phyloP scores from a whole-genome alignment of 2,329 filamentous ascomycete species.

The Fusarium sp. region DNA sequence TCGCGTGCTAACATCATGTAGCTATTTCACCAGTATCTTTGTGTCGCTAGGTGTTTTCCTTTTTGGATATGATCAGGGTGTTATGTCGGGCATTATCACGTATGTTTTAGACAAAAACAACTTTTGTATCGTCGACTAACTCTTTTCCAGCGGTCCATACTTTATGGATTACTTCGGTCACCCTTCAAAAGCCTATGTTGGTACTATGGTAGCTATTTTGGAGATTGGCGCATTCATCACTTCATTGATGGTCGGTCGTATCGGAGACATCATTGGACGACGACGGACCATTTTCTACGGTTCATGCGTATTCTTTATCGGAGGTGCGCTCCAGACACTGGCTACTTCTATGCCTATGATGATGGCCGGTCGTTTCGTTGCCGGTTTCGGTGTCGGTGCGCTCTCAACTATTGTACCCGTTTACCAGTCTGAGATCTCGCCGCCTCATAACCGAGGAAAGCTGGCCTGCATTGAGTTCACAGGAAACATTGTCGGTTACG shows the following conservation, averaged over 20 bases:
- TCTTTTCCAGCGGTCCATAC: slow-evolving; percentile 75
- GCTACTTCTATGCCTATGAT: slow-evolving; percentile 90
- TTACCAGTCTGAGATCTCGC: slow-evolving; percentile 95
- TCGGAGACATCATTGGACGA: slow-evolving; percentile 92
- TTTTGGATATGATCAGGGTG: slow-evolving; percentile 90
- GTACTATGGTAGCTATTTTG: slow-evolving; percentile 97
- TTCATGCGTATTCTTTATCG: slow-evolving; percentile 86
- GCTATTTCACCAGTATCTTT: slow-evolving; percentile 94
- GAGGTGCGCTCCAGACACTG: slow-evolving; percentile 86
- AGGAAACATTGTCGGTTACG: slow-evolving; percentile 95
- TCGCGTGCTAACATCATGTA: slow-evolving; percentile 53
- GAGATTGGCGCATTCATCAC: slow-evolving; percentile 94
- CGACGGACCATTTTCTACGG: slow-evolving; percentile 93
- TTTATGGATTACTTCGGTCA: slow-evolving; percentile 95
- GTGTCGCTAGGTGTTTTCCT: slow-evolving; percentile 88
- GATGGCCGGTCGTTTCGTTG: slow-evolving; percentile 84
- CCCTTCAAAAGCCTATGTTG: slow-evolving; percentile 86
- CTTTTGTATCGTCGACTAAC: slow-evolving; percentile 36
- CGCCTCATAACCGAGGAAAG: slow-evolving; percentile 94
- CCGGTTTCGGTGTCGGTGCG: slow-evolving; percentile 87
- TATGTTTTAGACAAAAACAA: slow-evolving; percentile 54
- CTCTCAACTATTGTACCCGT: slow-evolving; percentile 93
- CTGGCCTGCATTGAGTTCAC: slow-evolving; percentile 98
- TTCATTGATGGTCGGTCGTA: slow-evolving; percentile 84
- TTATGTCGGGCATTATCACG: slow-evolving; percentile 82